phyloP scores from a whole-genome alignment of 2,329 filamentous ascomycete genomes.

The Botrytis tulipae region DNA sequence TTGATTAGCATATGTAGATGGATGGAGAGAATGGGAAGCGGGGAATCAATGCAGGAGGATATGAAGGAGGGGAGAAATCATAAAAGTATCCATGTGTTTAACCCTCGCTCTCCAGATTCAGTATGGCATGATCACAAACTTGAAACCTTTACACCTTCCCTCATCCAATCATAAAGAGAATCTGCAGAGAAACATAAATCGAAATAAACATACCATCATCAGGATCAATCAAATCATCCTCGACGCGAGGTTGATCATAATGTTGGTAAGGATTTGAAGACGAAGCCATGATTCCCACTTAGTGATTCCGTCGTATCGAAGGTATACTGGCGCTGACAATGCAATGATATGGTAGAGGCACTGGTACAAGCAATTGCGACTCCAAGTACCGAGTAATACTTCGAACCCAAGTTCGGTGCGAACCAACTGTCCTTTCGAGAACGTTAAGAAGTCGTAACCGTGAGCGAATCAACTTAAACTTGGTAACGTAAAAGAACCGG shows the following conservation, averaged over 20 bases:
- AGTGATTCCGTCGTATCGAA: not conserved
- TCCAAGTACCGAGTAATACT: not conserved
- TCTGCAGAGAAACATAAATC: not conserved
- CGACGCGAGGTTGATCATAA: slow-evolving; percentile 59
- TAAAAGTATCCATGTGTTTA: not conserved
- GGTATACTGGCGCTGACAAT: not conserved
- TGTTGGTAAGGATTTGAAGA: slow-evolving; percentile 52
- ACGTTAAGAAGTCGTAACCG: not conserved
- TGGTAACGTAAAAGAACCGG: not conserved
- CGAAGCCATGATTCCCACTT: slow-evolving; percentile 35
- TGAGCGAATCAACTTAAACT: not conserved
- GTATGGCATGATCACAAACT: not conserved
- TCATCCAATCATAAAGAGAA: not conserved
- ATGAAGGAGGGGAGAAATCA: not conserved
- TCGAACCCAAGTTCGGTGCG: not conserved
- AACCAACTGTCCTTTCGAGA: not conserved
- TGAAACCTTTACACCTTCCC: not conserved
- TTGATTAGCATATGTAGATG: not conserved
- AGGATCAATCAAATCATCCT: slow-evolving; percentile 72
- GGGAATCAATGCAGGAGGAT: not conserved
- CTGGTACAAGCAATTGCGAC: not conserved
- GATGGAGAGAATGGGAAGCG: not conserved
- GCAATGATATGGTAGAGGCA: not conserved
- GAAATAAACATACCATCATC: slow-evolving; percentile 62
- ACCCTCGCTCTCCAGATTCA: not conserved